A percentile compares a stretch with the other conserved stretches of the same genome.
These are phyloP conservation scores for Niveomyces coronatus DNA, from an alignment of 2,329 filamentous ascomycete species.

Conservation along the genomic window DNA sequence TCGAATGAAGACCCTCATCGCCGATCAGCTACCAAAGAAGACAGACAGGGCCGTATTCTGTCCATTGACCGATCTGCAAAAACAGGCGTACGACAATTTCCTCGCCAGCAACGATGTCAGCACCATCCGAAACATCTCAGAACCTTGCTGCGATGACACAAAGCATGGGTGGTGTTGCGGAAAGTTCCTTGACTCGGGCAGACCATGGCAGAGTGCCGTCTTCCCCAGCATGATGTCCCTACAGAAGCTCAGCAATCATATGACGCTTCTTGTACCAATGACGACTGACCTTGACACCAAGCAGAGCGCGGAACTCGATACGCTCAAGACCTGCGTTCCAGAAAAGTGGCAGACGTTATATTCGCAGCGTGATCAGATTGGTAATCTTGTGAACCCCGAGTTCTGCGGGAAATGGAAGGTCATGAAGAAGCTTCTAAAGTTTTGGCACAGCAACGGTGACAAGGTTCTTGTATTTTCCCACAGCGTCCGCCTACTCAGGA, in stretches of 20 bases:
- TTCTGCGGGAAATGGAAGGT: constrained; percentile 98
- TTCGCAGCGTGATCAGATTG: constrained; percentile 62
- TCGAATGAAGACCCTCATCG: constrained; percentile 86
- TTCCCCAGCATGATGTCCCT: constrained; percentile 77
- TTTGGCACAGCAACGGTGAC: constrained; percentile 83
- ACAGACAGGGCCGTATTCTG: constrained; percentile 92
- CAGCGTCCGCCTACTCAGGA: constrained; percentile 73
- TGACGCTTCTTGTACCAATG: constrained; percentile 74
- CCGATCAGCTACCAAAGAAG: constrained; percentile 88
- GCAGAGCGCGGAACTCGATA: constrained; percentile 65
- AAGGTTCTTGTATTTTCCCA: constrained; percentile 96
- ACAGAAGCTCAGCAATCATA: constrained; percentile 84
- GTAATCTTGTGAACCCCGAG: constrained; percentile 73
- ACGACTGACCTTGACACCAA: constrained; percentile 56
- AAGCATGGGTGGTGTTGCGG: constrained; percentile 73
- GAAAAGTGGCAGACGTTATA: constrained; percentile 66
- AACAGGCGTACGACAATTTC: constrained; percentile 72
- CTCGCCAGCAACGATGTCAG: constrained; percentile 58
- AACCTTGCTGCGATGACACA: constrained; percentile 57
- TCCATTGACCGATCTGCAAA: constrained; percentile 72
- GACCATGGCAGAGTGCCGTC: constrained; percentile 63
- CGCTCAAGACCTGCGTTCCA: constrained; percentile 65
- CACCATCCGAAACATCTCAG: constrained; percentile 55
- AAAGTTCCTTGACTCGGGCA: constrained; percentile 46
- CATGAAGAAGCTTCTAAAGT: constrained; percentile 71